Percentiles rank a stretch among this genome's conserved stretches.
Evolutionary conservation across 108 stramenopile species (phyloP).

Genomic region (Cyclostephanos tholiformis): DNA sequence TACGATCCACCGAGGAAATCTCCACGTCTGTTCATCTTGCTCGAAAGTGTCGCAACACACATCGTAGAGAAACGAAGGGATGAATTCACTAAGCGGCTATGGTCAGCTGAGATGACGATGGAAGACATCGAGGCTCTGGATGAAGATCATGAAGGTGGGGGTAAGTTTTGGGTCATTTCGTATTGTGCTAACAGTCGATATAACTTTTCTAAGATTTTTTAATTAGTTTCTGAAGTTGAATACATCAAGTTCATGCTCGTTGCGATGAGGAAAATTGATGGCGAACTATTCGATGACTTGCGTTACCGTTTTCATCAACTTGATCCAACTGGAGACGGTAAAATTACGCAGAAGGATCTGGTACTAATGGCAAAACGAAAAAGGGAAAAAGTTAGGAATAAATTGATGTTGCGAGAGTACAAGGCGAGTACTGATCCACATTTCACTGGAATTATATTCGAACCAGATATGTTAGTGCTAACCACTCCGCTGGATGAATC

Average conservation of each 20-base stretch:
- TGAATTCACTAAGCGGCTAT: conserved; percentile 20
- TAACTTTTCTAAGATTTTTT: not conserved
- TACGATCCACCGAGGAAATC: not conserved
- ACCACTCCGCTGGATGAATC: not conserved
- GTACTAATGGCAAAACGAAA: conserved; percentile 49
- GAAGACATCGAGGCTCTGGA: conserved; percentile 57
- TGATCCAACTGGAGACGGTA: conserved; percentile 49
- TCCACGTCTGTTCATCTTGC: conserved; percentile 2
- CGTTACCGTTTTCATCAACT: conserved; percentile 60
- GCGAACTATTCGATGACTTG: conserved; percentile 60
- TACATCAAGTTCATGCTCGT: conserved; percentile 83
- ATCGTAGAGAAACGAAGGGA: conserved; percentile 9
- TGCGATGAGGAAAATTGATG: conserved; percentile 77
- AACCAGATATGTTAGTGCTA: not conserved
- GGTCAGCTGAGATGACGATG: conserved; percentile 48
- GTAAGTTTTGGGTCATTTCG: not conserved
- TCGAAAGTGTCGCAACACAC: conserved; percentile 9
- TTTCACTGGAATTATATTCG: not conserved
- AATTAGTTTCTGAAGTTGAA: conserved; percentile 60
- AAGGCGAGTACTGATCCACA: conserved; percentile 15
- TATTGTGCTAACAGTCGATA: not conserved
- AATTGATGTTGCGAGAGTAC: conserved; percentile 46
- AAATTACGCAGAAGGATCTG: conserved; percentile 58
- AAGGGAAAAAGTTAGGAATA: conserved; percentile 41
- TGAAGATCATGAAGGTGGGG: conserved; percentile 48